These are phyloP conservation scores for Craterostigma plantagineum DNA, from an alignment of 257 asterid genomes.

Conservation along the genomic window DNA sequence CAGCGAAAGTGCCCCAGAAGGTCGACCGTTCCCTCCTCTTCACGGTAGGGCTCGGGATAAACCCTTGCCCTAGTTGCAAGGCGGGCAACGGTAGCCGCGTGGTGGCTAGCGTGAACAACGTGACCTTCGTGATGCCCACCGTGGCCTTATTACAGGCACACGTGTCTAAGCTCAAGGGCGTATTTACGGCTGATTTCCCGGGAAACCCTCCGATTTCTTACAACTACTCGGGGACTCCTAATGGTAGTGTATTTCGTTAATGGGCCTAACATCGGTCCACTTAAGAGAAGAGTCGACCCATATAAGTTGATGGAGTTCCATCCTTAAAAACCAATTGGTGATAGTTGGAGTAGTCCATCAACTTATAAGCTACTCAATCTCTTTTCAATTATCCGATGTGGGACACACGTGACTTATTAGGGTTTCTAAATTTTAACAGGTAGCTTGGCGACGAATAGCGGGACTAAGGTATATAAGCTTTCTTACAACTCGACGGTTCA, in stretches of 20 bases:
- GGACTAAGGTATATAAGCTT: conserved; percentile 35
- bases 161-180: conserved; percentile 30
- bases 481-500: conserved; percentile 36
- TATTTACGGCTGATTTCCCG: conserved; percentile 45
- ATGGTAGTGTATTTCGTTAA: no score
- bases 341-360: no score
- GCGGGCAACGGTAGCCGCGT: conserved; percentile 38
- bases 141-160: conserved; percentile 39
- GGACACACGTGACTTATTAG: no score
- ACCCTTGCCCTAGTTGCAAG: conserved; percentile 34
- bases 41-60: conserved; percentile 35
- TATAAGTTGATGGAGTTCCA: no score
- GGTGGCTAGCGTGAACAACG: conserved; percentile 35
- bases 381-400: no score
- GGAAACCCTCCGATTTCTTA: conserved; percentile 27
- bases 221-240: conserved; percentile 33
- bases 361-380: no score
- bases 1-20: conserved; percentile 26
- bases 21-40: conserved; percentile 34
- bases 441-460: conserved; percentile 14
- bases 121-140: conserved; percentile 47
- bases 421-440: no score
- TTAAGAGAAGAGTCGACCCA: no score
- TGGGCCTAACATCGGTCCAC: no score
- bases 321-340: no score